phyloP scores from a whole-genome alignment of 176 grass and related monocot genomes.

The Eragrostis nindensis region DNA sequence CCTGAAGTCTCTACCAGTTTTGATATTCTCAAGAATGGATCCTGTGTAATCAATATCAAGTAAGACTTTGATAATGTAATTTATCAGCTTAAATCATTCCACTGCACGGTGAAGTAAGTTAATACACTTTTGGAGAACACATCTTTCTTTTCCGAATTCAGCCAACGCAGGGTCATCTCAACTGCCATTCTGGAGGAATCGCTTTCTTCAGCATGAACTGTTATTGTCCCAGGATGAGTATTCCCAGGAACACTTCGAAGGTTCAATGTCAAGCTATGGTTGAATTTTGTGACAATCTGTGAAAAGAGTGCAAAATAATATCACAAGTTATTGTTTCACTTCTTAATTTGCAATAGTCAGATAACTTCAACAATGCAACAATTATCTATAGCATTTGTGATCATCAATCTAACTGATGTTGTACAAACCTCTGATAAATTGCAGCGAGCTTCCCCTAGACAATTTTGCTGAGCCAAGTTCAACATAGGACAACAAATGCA shows the following conservation, averaged over 20 bases:
- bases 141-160: conserved; percentile 83
- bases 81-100: conserved; percentile 8
- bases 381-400: conserved; percentile 13
- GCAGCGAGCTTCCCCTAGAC: conserved; percentile 76
- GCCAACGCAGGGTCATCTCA: conserved; percentile 68
- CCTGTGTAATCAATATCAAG: conserved; percentile 57
- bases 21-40: conserved; percentile 91
- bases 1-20: conserved; percentile 64
- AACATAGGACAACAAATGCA: conserved; percentile 54
- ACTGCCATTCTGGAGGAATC: conserved; percentile 70
- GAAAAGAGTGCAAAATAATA: conserved; percentile 33
- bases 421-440: conserved; percentile 77
- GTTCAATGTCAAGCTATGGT: conserved; percentile 65
- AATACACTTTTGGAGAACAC: conserved; percentile 93
- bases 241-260: conserved; percentile 49
- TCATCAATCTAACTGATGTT: conserved; percentile 25
- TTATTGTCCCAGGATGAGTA: conserved; percentile 52
- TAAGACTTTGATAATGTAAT: conserved; percentile 13
- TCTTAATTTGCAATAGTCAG: conserved; percentile 21
- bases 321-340: background rate
- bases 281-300: conserved; percentile 86
- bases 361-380: background rate
- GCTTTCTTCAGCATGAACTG: conserved; percentile 84
- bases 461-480: conserved; percentile 82
- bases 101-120: conserved; percentile 9